These are phyloP conservation scores for Dinochytrium kinnereticum DNA, from an alignment of 371 early-diverging fungal genomes.

Conservation along the genomic window DNA sequence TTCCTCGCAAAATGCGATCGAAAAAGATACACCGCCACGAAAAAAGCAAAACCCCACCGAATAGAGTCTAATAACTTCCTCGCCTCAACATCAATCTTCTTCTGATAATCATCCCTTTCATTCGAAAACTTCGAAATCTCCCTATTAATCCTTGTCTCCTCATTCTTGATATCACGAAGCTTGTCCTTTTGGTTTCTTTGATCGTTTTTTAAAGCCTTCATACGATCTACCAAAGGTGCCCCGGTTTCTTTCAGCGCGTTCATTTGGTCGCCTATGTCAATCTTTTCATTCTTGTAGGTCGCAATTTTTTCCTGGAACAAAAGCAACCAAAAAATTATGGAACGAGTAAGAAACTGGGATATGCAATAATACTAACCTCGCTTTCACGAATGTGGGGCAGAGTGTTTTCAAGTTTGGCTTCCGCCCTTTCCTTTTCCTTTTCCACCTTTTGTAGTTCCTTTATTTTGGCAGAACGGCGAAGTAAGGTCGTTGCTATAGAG, in stretches of 20 bases:
- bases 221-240: not conserved
- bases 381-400: not conserved
- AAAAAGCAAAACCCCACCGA: conserved; percentile 16
- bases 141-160: not conserved
- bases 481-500: not conserved
- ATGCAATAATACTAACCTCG: not conserved
- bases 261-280: conserved; percentile 37
- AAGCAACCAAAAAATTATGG: not conserved
- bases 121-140: not conserved
- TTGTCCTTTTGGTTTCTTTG: conserved; percentile 37
- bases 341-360: no score
- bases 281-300: conserved; percentile 35
- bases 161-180: not conserved
- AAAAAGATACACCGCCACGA: not conserved
- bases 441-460: not conserved
- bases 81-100: conserved; percentile 47
- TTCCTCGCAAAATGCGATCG: not conserved
- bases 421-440: not conserved
- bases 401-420: not conserved
- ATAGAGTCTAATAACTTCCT: conserved; percentile 44
- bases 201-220: not conserved
- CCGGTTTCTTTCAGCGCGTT: not conserved
- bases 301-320: conserved; percentile 6
- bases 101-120: conserved; percentile 37
- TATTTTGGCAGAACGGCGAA: not conserved